Conservation (phyloP, 202 grass and related monocot genomes). For the Panicum virgatum region DNA sequence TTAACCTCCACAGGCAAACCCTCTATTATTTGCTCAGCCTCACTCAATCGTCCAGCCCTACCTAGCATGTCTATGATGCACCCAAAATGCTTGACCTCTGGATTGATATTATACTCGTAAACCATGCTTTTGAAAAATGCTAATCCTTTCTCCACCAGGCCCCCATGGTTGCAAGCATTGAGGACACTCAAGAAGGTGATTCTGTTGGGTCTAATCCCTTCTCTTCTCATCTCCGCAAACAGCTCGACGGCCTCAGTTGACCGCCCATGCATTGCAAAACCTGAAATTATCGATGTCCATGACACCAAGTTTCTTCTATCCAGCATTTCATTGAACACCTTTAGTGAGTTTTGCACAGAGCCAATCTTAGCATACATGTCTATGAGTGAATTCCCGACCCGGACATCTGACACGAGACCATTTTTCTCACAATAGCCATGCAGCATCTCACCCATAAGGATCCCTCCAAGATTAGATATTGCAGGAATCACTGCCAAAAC, state of each 20-base stretch:
- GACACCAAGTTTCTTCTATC: conserved; percentile 64
- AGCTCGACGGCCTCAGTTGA: conserved; percentile 49
- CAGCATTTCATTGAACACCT: conserved; percentile 50
- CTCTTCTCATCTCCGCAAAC: conserved; percentile 56
- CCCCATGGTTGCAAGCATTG: conserved; percentile 74
- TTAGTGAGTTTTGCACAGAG: conserved; percentile 49
- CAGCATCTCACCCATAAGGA: conserved; percentile 40
- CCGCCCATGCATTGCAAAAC: conserved; percentile 60
- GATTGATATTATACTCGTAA: conserved; percentile 55
- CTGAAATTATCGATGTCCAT: conserved; percentile 76
- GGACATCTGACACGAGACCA: conserved; percentile 42
- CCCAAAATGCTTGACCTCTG: conserved; percentile 77
- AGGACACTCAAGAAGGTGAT: conserved; percentile 69
- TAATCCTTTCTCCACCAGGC: conserved; percentile 70
- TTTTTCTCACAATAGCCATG: conserved; percentile 59
- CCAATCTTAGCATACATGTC: conserved; percentile 72
- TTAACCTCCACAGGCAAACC: conserved; percentile 62
- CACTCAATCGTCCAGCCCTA: conserved; percentile 60
- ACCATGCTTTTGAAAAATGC: conserved; percentile 69
- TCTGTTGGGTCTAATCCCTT: conserved; percentile 51
- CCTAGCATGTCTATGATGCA: conserved; percentile 82
- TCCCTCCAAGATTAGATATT: conserved; percentile 41
- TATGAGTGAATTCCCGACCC: conserved; percentile 64
- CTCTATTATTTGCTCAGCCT: conserved; percentile 62
- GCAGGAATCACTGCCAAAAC: conserved; percentile 59